These are phyloP conservation scores for Trichoderma koningii DNA, from an alignment of 2,329 filamentous ascomycete genomes.

Conservation along the genomic window DNA sequence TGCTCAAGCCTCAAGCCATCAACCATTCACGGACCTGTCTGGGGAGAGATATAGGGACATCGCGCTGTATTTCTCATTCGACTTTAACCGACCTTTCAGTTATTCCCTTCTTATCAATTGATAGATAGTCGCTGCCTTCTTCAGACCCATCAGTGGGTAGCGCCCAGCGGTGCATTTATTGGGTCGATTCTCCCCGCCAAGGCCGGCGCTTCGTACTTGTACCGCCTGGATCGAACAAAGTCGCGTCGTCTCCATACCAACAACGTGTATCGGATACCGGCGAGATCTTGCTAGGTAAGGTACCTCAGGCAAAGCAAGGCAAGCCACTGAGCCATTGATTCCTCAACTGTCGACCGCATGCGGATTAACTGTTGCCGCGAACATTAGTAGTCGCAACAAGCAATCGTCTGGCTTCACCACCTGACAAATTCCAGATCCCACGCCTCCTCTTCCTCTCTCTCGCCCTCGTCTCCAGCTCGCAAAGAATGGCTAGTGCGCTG, in stretches of 20 bases:
- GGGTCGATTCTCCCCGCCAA: background rate
- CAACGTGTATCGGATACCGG: background rate
- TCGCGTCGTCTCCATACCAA: background rate
- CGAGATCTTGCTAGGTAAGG: too few species aligned
- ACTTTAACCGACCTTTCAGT: too few species aligned
- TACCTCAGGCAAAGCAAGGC: too few species aligned
- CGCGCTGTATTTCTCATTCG: too few species aligned
- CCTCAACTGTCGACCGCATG: background rate
- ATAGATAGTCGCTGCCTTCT: too few species aligned
- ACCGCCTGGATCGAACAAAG: background rate
- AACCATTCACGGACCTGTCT: too few species aligned
- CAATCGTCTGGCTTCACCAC: background rate
- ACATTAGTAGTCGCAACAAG: background rate
- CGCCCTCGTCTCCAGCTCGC: slow-evolving; percentile 2
- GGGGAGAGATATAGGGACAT: too few species aligned
- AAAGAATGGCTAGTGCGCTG: slow-evolving; percentile 19
- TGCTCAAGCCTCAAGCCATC: background rate
- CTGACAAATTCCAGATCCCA: background rate
- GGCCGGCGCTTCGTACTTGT: background rate
- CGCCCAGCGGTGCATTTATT: slow-evolving; percentile 7
- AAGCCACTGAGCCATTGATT: too few species aligned
- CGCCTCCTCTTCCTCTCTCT: background rate
- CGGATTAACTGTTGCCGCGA: slow-evolving; percentile 19
- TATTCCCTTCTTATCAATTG: too few species aligned
- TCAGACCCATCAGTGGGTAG: background rate